phyloP scores from a whole-genome alignment of 768 basidiomycete species.

The Termitomyces sp. region DNA sequence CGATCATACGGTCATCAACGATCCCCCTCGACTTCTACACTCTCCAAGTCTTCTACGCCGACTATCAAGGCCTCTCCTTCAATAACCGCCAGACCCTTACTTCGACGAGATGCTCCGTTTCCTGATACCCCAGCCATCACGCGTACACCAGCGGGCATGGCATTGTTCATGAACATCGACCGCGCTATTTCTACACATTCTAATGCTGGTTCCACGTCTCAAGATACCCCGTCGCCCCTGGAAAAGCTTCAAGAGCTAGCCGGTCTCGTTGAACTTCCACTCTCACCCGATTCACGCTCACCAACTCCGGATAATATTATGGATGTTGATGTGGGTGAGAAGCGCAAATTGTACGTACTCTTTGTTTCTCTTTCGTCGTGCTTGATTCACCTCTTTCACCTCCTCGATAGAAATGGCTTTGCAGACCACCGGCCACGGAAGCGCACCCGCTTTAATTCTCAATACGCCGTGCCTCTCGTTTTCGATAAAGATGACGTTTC shows the following conservation, averaged over 20 bases:
- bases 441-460: conserved; percentile 49
- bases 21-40: conserved; percentile 34
- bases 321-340: conserved; percentile 48
- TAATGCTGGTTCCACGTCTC: conserved; percentile 4
- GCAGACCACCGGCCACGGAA: conserved; percentile 54
- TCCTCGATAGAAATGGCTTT: conserved; percentile 28
- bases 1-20: conserved; percentile 31
- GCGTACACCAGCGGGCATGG: conserved; percentile 76
- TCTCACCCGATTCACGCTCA: conserved; percentile 26
- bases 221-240: conserved; percentile 16
- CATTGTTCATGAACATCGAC: conserved; percentile 59
- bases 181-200: conserved; percentile 35
- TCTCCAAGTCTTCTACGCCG: conserved; percentile 28
- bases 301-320: conserved; percentile 21
- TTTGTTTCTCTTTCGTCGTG: conserved; percentile 2
- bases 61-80: conserved; percentile 25
- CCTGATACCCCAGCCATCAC: conserved; percentile 64
- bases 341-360: conserved; percentile 56
- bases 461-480: conserved; percentile 31
- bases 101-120: conserved; percentile 49
- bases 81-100: conserved; percentile 21
- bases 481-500: conserved; percentile 42
- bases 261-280: conserved; percentile 33
- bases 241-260: conserved; percentile 36
- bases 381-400: not conserved